phyloP scores from a whole-genome alignment of 345 rosid species.

The Eucalyptus decipiens region DNA sequence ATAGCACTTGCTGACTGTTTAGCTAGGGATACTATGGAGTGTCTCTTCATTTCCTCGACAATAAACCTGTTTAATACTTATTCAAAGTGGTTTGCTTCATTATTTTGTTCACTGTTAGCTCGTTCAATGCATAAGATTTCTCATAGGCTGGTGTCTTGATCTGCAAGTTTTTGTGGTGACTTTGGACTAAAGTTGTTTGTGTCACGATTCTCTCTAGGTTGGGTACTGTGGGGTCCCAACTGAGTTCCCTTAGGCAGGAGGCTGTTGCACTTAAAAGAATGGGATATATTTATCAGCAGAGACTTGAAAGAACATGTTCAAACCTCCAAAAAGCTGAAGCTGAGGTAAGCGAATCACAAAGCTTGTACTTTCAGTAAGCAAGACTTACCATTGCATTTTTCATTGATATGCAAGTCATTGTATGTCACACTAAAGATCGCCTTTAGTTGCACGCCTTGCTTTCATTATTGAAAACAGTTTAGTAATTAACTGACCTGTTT shows the following conservation, averaged over 20 bases:
- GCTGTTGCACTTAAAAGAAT: conserved; percentile 22
- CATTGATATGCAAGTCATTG: neutral
- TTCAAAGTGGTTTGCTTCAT: neutral
- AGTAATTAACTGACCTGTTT: neutral
- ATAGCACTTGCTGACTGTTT: neutral
- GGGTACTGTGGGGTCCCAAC: conserved; percentile 28
- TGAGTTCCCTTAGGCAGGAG: conserved; percentile 24
- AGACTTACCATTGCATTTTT: neutral
- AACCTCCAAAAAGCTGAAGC: conserved; percentile 88
- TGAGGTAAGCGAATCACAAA: conserved; percentile 37
- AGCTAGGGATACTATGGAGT: neutral
- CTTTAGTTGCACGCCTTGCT: neutral
- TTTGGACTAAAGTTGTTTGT: neutral
- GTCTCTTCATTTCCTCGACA: neutral
- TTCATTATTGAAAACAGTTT: neutral
- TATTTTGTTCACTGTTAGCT: neutral
- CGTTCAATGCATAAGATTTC: neutral
- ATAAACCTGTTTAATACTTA: neutral
- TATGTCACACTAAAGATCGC: neutral
- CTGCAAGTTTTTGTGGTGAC: neutral
- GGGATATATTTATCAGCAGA: conserved; percentile 33
- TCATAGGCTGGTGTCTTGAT: neutral
- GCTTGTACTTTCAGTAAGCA: neutral
- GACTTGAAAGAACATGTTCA: conserved; percentile 36
- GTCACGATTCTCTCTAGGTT: conserved; percentile 22